A percentile compares a stretch with the other conserved stretches of the same genome.
phyloP scores from a whole-genome alignment of 2,329 filamentous ascomycete genomes.

The Xylariomycetidae sp. region DNA sequence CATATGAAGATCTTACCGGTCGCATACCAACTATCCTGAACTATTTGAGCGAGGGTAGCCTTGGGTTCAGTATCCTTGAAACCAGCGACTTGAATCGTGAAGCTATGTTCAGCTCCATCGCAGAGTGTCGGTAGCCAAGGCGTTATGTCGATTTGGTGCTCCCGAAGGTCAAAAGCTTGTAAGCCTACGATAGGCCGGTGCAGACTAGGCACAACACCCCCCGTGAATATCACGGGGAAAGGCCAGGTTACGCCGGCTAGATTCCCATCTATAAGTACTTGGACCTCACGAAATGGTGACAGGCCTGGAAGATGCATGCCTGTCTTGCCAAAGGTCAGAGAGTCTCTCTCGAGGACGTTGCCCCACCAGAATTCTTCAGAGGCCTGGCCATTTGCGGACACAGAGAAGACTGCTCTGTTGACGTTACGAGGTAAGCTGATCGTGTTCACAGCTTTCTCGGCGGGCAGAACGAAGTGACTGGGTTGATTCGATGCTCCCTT shows the following conservation, averaged over 20 bases:
- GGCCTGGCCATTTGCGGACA: constrained; percentile 70
- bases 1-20: constrained; percentile 63
- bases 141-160: constrained; percentile 64
- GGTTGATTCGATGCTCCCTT: constrained; percentile 42
- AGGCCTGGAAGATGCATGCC: constrained; percentile 56
- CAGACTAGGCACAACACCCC: constrained; percentile 60
- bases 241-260: constrained; percentile 63
- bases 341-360: constrained; percentile 62
- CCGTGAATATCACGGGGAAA: constrained; percentile 64
- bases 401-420: constrained; percentile 63
- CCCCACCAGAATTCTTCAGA: constrained; percentile 80
- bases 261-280: constrained; percentile 57
- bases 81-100: constrained; percentile 54
- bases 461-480: constrained; percentile 63
- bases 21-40: constrained; percentile 59
- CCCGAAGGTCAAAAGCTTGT: constrained; percentile 61
- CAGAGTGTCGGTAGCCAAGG: constrained; percentile 55
- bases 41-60: constrained; percentile 42
- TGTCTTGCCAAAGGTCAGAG: constrained; percentile 50
- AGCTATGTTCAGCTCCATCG: constrained; percentile 50
- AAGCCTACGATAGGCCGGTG: constrained; percentile 66
- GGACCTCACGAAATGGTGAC: constrained; percentile 65
- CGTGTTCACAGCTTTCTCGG: constrained; percentile 52
- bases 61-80: constrained; percentile 47
- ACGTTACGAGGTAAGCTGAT: constrained; percentile 58